Conservation (phyloP, 73 alveolate species). For the Symbiodinium pilosum region DNA sequence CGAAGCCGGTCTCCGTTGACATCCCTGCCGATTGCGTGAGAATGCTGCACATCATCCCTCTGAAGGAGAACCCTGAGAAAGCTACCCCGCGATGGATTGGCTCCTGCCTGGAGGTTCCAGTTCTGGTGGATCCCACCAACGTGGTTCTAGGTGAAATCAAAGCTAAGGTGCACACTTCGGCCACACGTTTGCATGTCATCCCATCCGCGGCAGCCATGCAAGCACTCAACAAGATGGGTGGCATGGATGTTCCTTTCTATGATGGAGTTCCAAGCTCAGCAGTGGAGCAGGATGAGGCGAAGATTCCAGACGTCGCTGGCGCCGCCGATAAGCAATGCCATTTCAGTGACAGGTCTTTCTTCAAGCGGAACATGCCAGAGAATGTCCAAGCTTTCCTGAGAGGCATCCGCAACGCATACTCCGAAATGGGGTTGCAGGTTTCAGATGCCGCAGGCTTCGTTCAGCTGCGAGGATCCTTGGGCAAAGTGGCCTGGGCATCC, state of each 20-base stretch:
- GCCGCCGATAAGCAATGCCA: no score
- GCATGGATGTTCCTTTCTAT: no score
- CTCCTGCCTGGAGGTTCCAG: neutral
- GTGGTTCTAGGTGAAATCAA: neutral
- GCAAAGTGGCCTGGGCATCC: neutral
- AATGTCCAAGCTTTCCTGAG: neutral
- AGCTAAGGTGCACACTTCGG: neutral
- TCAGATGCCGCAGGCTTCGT: neutral
- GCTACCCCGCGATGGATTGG: neutral
- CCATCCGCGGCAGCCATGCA: neutral
- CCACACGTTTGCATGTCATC: neutral
- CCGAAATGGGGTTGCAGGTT: neutral
- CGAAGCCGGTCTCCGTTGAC: neutral
- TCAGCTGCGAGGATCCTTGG: no score
- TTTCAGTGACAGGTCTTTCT: neutral
- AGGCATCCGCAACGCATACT: neutral
- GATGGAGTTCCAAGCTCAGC: no score
- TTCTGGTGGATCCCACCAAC: neutral
- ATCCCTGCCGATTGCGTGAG: neutral
- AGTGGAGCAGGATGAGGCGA: no score
- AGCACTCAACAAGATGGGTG: neutral
- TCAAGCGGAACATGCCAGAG: neutral
- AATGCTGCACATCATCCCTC: neutral
- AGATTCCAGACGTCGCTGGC: no score
- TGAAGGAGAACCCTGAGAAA: neutral